Evolutionary conservation across 495 filamentous ascomycete genomes (phyloP).

Genomic region (Sordaria brevicollis): DNA sequence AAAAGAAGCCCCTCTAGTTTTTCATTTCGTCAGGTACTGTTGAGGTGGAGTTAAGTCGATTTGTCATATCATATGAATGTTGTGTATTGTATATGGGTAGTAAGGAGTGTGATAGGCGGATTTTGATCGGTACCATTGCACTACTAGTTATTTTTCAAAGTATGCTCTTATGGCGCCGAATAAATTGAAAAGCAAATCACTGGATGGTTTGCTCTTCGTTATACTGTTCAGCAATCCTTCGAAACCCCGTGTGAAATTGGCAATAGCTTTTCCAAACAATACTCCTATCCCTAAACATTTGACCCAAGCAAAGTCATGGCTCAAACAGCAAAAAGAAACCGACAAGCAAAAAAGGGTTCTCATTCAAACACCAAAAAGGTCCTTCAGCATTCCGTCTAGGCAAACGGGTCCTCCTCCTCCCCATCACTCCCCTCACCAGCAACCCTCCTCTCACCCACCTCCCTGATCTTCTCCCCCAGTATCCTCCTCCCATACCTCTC

Average conservation of each 20-base stretch:
- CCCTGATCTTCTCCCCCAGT: conserved; percentile 76
- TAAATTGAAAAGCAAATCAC: too few species aligned
- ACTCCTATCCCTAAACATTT: too few species aligned
- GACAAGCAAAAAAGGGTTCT: neutral
- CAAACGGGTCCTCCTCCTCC: neutral
- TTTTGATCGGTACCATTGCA: too few species aligned
- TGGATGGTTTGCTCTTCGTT: too few species aligned
- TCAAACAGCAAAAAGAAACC: neutral
- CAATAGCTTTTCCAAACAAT: neutral
- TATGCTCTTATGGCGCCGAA: too few species aligned
- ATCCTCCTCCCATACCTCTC: conserved; percentile 65
- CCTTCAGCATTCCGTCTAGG: conserved; percentile 1
- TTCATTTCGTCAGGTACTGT: too few species aligned
- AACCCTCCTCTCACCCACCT: conserved; percentile 56
- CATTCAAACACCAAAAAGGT: neutral
- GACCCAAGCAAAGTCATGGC: neutral
- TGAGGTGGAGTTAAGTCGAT: too few species aligned
- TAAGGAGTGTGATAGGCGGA: too few species aligned
- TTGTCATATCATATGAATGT: too few species aligned
- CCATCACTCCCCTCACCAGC: conserved; percentile 40
- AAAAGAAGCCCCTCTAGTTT: too few species aligned
- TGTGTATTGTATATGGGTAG: too few species aligned
- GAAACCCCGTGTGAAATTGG: neutral
- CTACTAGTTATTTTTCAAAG: too few species aligned
- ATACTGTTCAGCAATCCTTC: neutral